Percentiles rank a stretch among this genome's conserved stretches.
Evolutionary conservation across 1,139 yeast species (phyloP).

Genomic region (Debaryomyces robertsiae): DNA sequence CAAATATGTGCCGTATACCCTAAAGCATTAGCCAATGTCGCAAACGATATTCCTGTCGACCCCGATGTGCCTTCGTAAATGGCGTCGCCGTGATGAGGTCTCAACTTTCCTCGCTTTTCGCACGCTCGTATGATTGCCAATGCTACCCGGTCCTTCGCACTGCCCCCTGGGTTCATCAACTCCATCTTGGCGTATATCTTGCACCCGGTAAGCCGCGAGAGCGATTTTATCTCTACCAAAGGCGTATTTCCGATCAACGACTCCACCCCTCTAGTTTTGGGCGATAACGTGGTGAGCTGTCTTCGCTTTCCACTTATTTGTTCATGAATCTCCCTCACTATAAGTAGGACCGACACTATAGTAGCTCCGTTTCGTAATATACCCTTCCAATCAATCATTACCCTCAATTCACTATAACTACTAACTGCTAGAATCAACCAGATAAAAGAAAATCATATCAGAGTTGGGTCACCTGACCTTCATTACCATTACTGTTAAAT

Average conservation of each 20-base stretch:
- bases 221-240: constrained; percentile 70
- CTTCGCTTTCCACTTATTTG: constrained; percentile 1
- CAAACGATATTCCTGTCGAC: constrained; percentile 92
- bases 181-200: constrained; percentile 87
- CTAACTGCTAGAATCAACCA: no score
- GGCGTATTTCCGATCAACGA: constrained; percentile 89
- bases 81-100: constrained; percentile 59
- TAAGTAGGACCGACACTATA: constrained; percentile 17
- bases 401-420: no score
- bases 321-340: constrained; percentile 18
- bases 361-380: constrained; percentile 21
- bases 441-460: no score
- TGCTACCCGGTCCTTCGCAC: constrained; percentile 95
- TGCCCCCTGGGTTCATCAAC: constrained; percentile 88
- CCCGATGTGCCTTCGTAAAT: constrained; percentile 96
- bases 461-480: no score
- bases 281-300: constrained; percentile 27
- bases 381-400: constrained; percentile 11
- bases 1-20: constrained; percentile 92
- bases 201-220: constrained; percentile 77
- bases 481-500: no score
- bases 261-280: constrained; percentile 42
- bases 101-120: constrained; percentile 58
- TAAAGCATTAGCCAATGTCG: constrained; percentile 80
- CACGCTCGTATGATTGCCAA: constrained; percentile 74